phyloP scores from a whole-genome alignment of 2,329 filamentous ascomycete species.

The Fusarium continuum region DNA sequence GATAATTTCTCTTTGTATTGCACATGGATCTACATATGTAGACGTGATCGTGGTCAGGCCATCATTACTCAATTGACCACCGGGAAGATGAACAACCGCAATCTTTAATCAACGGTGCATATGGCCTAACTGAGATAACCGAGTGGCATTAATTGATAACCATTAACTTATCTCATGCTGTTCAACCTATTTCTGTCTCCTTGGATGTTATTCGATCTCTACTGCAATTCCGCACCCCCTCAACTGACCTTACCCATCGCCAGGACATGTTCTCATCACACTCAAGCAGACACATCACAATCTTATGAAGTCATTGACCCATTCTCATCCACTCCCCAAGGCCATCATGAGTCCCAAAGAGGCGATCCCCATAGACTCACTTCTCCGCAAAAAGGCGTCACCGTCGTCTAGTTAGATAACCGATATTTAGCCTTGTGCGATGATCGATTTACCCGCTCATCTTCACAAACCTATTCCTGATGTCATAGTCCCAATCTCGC shows the following conservation, averaged over 20 bases:
- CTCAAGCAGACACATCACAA: background rate
- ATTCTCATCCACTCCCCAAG: background rate
- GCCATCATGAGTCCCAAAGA: background rate
- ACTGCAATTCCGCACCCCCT: background rate
- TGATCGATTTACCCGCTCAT: background rate
- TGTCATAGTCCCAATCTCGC: background rate
- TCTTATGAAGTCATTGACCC: background rate
- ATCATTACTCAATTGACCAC: background rate
- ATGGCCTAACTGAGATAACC: background rate
- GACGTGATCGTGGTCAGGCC: too few relatives aligned
- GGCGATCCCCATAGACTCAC: slow-evolving; percentile 7
- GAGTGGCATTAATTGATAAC: background rate
- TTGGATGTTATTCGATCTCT: background rate
- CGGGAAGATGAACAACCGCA: background rate
- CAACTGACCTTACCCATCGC: background rate
- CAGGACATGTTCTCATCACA: background rate
- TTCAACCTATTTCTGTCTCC: background rate
- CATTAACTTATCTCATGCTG: background rate
- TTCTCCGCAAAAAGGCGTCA: slow-evolving; percentile 5
- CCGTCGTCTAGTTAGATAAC: slow-evolving; percentile 13
- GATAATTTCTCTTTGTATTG: too few relatives aligned
- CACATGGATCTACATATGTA: too few relatives aligned
- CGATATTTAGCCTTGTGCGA: slow-evolving; percentile 34
- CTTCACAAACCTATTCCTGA: background rate
- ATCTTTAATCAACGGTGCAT: background rate